These are phyloP conservation scores for Phytophthora citrophthora DNA, from an alignment of 352 stramenopile genomes.

Conservation along the genomic window DNA sequence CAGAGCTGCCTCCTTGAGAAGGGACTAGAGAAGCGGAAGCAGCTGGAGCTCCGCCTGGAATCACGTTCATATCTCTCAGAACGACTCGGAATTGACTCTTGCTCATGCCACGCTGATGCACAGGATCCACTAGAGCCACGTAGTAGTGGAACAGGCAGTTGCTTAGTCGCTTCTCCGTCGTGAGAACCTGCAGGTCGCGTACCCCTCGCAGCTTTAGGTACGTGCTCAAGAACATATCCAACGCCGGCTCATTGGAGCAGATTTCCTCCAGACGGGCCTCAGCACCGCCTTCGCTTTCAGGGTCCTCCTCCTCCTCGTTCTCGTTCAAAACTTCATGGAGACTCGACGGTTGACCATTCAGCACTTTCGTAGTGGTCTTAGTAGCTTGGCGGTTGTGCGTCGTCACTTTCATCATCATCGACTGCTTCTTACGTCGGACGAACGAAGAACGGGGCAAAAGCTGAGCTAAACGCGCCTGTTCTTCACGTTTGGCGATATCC, in stretches of 20 bases:
- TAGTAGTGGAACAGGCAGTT: slow-evolving; percentile 80
- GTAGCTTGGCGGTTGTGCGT: slow-evolving; percentile 33
- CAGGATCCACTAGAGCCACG: slow-evolving; percentile 56
- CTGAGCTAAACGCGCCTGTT: slow-evolving; percentile 61
- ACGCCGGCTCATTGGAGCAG: slow-evolving; percentile 54
- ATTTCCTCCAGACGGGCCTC: slow-evolving; percentile 55
- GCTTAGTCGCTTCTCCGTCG: slow-evolving; percentile 63
- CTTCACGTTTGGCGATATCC: slow-evolving; percentile 62
- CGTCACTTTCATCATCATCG: slow-evolving; percentile 66
- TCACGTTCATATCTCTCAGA: slow-evolving; percentile 55
- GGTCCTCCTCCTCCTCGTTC: slow-evolving; percentile 17
- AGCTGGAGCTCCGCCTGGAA: slow-evolving; percentile 30
- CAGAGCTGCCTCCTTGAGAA: slow-evolving; percentile 15
- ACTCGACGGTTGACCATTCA: slow-evolving; percentile 11
- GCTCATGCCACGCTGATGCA: slow-evolving; percentile 53
- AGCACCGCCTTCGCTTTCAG: slow-evolving; percentile 25
- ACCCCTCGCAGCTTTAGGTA: slow-evolving; percentile 56
- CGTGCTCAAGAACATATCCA: slow-evolving; percentile 66
- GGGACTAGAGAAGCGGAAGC: slow-evolving; percentile 16
- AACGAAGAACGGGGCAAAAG: slow-evolving; percentile 71
- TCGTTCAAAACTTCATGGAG: slow-evolving; percentile 23
- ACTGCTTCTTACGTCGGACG: slow-evolving; percentile 70
- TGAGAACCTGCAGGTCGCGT: slow-evolving; percentile 56
- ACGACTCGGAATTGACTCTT: slow-evolving; percentile 73
- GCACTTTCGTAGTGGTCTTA: slow-evolving; percentile 7